Percentiles rank a stretch among this genome's conserved stretches.
Evolutionary conservation across 176 grass and related monocot species (phyloP).

Genomic region (Tuctoria greenei): DNA sequence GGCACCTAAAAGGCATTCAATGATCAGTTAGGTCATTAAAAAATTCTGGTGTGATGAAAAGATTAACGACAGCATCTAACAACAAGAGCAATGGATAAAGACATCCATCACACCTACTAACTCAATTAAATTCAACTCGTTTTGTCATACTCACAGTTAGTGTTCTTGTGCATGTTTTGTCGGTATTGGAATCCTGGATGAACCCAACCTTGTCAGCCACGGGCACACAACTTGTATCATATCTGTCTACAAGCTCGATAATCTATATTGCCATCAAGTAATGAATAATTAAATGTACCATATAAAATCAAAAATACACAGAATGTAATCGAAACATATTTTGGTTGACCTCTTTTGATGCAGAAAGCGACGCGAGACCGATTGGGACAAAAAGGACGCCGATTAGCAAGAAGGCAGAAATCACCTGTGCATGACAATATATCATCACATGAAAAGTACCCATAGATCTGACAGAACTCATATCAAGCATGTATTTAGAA

Average conservation of each 20-base stretch:
- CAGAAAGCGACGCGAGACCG: slow-evolving; percentile 56
- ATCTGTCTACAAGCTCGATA: slow-evolving; percentile 66
- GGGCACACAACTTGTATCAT: slow-evolving; percentile 62
- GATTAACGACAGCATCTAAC: slow-evolving; percentile 10
- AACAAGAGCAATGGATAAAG: slow-evolving; percentile 5
- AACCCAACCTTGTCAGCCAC: slow-evolving; percentile 52
- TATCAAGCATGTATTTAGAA: slow-evolving; percentile 1
- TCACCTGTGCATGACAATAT: slow-evolving; percentile 42
- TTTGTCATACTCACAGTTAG: slow-evolving; percentile 54
- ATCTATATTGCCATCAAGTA: slow-evolving; percentile 51
- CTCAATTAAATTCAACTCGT: not conserved
- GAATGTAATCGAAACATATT: not conserved
- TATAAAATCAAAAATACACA: not conserved
- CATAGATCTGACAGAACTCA: not conserved
- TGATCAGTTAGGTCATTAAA: not conserved
- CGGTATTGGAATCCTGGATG: slow-evolving; percentile 56
- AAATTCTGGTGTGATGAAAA: not conserved
- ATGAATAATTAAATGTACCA: slow-evolving; percentile 16
- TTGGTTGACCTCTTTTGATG: slow-evolving; percentile 53
- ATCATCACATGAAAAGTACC: not conserved
- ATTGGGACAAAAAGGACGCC: slow-evolving; percentile 75
- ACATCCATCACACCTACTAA: not conserved
- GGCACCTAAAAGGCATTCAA: slow-evolving; percentile 61
- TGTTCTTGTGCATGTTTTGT: slow-evolving; percentile 72
- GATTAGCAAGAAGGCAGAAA: slow-evolving; percentile 59